Base-by-base conservation (phyloP, 192 early-diverging fungal genomes). In the Coemansia sp. region DNA sequence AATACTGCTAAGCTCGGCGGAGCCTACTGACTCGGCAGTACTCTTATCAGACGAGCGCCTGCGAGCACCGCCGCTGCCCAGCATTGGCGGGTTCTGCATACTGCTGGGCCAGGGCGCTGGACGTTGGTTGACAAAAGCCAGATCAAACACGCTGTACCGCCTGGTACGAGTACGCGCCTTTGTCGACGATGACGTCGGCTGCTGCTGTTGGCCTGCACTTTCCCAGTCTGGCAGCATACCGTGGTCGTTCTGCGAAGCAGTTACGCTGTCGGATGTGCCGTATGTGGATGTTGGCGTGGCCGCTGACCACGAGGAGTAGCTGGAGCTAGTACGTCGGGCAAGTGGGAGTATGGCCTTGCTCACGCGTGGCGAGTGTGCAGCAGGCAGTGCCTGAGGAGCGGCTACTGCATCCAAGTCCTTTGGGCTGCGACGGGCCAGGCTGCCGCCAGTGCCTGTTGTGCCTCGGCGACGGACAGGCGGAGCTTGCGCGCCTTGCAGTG, bases 121-220 rank as follows among this genome's bases (percentile, higher is more conserved):
- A 3, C 62, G 63, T 10, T 70, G 74, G 69, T 49, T 71, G 15
- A 68, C 80, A 71, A 77, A 82, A 12, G 80, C 68, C 16, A 76
- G 9, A 16, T 82, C 80, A 55, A 82, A 82, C 65, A 82, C 80
- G 68, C 80, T 82, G 64, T 82, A 82, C 13, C 80, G 80, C 36
- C 80, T 71, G 60, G 46, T 47, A 46, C 80, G 69, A 3, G 46
- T 33, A 29, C 58, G 70, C 13, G 68, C 63, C 5, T 60, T 68
- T 50, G 63, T 20, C 7, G 58, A 53, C 24, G 67, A 39, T 11
- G 74, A 40, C 55, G 38, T 20, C 46, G 41, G 58, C 47, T 52
- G 65, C 46, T 72, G 49, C n/a, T 67, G 71, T 22, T 72, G 65
- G 76, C 46, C 60, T 9, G 46, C 65, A 8, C 38, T 64, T 36